Evolutionary conservation across 1,284 basidiomycete genomes (phyloP), one percentile per base, ranked within the genome.

Genomic region (Tetrapyrgos nigripes): DNA sequence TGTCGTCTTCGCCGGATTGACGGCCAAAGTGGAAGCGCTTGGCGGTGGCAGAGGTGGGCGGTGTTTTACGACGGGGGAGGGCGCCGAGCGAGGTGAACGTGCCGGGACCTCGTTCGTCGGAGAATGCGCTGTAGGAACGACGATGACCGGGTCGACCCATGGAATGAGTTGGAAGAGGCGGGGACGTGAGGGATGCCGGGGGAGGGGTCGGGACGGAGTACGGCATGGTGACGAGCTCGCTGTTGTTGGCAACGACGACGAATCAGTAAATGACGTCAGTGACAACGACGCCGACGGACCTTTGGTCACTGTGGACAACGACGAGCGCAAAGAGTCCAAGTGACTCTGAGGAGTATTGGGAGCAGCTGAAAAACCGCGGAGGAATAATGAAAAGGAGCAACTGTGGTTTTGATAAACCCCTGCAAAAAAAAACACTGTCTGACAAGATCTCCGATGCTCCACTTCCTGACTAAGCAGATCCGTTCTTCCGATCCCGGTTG

Each of bases 81-180:
- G 70, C 62, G 19, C 79, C 75, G 51, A 88, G 76, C 13, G 83
- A 75, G 23, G 74, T 74, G 62, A 87, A 86, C 14, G 86, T 79
- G 63, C 84, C 84, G 11, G 78, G 75, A 27, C 81, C 79, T 40
- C 70, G 73, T 63, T 83, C 82, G 48, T 79, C 75, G 44, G 76
- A 77, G 71, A 80, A 83, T 21, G 33, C 33, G 29, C 47, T 19
- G 14, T 73, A 78, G 13, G 75, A 72, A 35, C 80, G 77, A 50
- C 74, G 70, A 61, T 79, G 79, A 51, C 73, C 69, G 6, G 73
- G 67, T 35, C 78, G 69, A 45, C 76, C 76, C 29, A 64, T 62
- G 14, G 69, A 68, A 50, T 69, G 68, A 54, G 64, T 58, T 50
- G 68, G 66, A 52, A 66, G 69, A 29, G 66, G 65, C 53, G 58